Conservation (phyloP, 306 rosid species). For the Cucumis melo region DNA sequence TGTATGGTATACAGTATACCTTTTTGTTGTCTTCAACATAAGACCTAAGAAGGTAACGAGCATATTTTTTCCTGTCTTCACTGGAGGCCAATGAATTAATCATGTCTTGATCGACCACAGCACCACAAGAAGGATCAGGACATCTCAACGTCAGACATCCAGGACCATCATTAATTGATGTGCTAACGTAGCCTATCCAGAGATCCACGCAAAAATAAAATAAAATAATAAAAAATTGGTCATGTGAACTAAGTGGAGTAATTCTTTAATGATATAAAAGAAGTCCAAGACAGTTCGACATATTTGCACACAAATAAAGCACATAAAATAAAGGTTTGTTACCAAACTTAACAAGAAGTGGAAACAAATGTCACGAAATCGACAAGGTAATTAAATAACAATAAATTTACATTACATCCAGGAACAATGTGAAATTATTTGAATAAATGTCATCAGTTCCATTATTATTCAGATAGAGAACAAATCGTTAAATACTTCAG, state of each 20-base stretch:
- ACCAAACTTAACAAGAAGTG: neutral
- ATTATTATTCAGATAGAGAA: neutral
- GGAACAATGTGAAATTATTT: neutral
- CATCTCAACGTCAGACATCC: constrained; percentile 76
- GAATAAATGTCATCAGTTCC: neutral
- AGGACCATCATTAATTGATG: constrained; percentile 62
- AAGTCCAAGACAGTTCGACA: neutral
- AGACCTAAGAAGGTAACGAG: constrained; percentile 58
- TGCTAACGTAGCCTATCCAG: constrained; percentile 37
- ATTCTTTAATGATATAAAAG: neutral
- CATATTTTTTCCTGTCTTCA: constrained; percentile 46
- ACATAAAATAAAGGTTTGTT: neutral
- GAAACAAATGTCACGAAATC: neutral
- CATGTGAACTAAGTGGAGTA: neutral
- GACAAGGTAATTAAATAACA: neutral
- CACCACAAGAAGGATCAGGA: constrained; percentile 65
- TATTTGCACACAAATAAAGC: neutral
- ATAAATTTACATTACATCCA: neutral
- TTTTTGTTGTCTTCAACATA: constrained; percentile 57
- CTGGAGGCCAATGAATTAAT: constrained; percentile 26
- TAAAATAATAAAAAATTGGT: neutral
- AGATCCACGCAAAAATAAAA: neutral
- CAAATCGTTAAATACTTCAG: too few relatives aligned
- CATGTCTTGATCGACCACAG: constrained; percentile 65
- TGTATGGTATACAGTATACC: constrained; percentile 5